Evolutionary conservation across 345 rosid species (phyloP).

Genomic region (Carallia brachiata): DNA sequence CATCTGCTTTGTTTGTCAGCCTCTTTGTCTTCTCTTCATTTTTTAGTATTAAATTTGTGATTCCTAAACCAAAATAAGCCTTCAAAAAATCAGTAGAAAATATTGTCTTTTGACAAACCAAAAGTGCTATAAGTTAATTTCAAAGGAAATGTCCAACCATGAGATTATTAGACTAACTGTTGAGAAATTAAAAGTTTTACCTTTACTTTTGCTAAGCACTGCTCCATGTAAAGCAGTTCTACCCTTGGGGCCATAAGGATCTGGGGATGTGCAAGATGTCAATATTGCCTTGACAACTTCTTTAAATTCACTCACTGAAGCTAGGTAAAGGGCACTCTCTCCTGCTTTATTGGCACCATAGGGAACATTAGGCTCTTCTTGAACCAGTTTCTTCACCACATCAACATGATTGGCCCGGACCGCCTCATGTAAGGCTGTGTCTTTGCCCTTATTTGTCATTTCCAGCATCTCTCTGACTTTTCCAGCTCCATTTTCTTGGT

Average conservation of each 20-base stretch:
- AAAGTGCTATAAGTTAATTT: neutral
- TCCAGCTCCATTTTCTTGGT: neutral
- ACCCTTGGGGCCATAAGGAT: conserved; percentile 8
- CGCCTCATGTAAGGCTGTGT: conserved; percentile 22
- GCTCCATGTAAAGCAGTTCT: conserved; percentile 11
- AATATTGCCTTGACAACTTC: neutral
- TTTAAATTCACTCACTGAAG: conserved; percentile 6
- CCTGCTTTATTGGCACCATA: conserved; percentile 1
- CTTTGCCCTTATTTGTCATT: conserved; percentile 6
- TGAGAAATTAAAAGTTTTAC: neutral
- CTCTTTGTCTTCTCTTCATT: neutral
- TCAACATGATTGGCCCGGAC: neutral
- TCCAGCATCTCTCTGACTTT: neutral
- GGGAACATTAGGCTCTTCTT: neutral
- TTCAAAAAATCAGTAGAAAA: neutral
- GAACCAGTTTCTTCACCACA: conserved; percentile 7
- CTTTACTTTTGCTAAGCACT: neutral
- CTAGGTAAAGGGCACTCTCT: conserved; percentile 21
- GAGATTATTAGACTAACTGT: no score
- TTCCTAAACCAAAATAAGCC: neutral
- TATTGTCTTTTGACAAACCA: neutral
- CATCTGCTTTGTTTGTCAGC: conserved; percentile 1
- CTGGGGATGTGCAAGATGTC: neutral
- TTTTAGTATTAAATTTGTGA: conserved; percentile 8
- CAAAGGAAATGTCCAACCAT: no score